A percentile compares a stretch with the other conserved stretches of the same genome.
phyloP scores from a whole-genome alignment of 2,329 filamentous ascomycete species.

The Chrysoporthe puriensis region DNA sequence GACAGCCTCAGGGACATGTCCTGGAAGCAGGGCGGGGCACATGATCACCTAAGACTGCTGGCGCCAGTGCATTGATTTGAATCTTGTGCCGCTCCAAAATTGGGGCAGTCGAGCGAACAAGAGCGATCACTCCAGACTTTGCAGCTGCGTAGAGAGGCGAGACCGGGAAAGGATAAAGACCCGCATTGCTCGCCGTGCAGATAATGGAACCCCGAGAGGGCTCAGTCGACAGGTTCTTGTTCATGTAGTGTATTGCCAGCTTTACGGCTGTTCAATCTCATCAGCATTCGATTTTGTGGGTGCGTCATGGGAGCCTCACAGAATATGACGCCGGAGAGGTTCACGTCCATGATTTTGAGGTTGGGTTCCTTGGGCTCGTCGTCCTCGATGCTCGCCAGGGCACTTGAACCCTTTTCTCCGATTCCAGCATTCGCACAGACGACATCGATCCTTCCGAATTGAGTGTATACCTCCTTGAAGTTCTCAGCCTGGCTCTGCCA shows the following conservation, averaged over 20 bases:
- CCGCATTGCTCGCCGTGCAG: constrained; percentile 58
- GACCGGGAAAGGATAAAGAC: constrained; percentile 54
- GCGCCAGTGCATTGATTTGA: constrained; percentile 55
- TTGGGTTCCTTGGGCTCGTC: constrained; percentile 40
- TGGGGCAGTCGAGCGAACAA: constrained; percentile 52
- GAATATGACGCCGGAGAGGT: constrained; percentile 47
- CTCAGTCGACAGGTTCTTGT: constrained; percentile 36
- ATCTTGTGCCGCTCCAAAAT: constrained; percentile 46
- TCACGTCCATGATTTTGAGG: constrained; percentile 44
- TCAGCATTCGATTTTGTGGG: background rate
- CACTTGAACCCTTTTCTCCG: constrained; percentile 43
- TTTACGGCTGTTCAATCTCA: constrained; percentile 46
- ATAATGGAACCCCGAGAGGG: constrained; percentile 49
- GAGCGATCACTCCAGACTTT: constrained; percentile 52
- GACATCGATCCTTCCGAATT: constrained; percentile 43
- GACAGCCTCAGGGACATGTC: constrained; percentile 11
- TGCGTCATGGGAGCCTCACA: constrained; percentile 39
- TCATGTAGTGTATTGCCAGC: constrained; percentile 54
- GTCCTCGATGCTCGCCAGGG: constrained; percentile 34
- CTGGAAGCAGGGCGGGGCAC: background rate
- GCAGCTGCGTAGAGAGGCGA: constrained; percentile 54
- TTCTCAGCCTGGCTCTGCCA: constrained; percentile 40
- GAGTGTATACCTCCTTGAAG: constrained; percentile 34
- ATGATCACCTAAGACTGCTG: constrained; percentile 51
- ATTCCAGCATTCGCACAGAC: constrained; percentile 57